Evolutionary conservation across 1,284 basidiomycete species (phyloP).

Genomic region (Malassezia caprae): DNA sequence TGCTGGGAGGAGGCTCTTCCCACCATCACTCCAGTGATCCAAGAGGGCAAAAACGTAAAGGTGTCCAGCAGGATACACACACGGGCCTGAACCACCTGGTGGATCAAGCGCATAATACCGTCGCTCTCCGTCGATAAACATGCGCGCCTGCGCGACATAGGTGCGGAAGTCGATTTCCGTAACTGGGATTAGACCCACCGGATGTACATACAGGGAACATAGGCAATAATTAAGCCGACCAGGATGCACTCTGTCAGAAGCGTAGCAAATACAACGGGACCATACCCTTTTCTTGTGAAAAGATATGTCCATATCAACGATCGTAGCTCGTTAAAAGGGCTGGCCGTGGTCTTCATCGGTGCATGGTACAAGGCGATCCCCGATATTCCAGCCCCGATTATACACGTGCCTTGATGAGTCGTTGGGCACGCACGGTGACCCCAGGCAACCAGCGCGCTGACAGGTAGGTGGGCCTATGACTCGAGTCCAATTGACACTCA

Average conservation of each 20-base stretch:
- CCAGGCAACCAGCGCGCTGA: neutral
- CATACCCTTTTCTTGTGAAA: neutral
- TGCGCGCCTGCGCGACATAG: conserved; percentile 73
- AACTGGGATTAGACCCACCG: conserved; percentile 14
- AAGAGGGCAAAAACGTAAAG: conserved; percentile 73
- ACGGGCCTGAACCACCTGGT: conserved; percentile 78
- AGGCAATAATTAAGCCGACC: conserved; percentile 3
- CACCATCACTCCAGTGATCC: conserved; percentile 58
- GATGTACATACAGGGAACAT: conserved; percentile 3
- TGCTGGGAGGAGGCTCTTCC: conserved; percentile 57
- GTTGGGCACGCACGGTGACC: neutral
- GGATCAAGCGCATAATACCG: conserved; percentile 66
- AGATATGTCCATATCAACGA: neutral
- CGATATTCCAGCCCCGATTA: neutral
- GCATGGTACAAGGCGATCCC: neutral
- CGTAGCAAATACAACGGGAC: neutral
- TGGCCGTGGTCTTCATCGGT: neutral
- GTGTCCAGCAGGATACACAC: conserved; percentile 93
- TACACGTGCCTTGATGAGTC: neutral
- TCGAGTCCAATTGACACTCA: neutral
- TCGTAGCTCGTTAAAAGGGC: neutral
- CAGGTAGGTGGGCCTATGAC: neutral
- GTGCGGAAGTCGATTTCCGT: conserved; percentile 99
- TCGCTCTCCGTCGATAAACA: conserved; percentile 70
- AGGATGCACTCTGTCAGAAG: neutral